phyloP scores from a whole-genome alignment of 495 filamentous ascomycete species.

The Cenococcum geophilum region DNA sequence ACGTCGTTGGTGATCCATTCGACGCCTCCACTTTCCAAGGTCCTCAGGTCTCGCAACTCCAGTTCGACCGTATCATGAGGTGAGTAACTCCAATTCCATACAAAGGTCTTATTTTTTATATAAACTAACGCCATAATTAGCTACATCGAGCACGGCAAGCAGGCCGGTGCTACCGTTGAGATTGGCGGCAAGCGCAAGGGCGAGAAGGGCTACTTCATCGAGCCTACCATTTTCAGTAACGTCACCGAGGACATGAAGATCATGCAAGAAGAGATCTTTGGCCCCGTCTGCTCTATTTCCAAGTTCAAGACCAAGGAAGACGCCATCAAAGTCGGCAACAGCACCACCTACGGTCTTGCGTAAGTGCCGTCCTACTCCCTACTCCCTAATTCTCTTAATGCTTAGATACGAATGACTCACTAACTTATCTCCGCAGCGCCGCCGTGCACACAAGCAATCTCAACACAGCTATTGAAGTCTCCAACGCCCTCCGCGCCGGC shows the following conservation, averaged over 20 bases:
- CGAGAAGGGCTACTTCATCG: slow-evolving; percentile 90
- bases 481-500: slow-evolving; percentile 74
- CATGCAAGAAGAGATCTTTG: slow-evolving; percentile 97
- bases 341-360: slow-evolving; percentile 63
- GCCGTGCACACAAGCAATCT: slow-evolving; percentile 90
- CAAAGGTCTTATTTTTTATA: not conserved
- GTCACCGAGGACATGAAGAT: slow-evolving; percentile 93
- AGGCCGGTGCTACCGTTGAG: slow-evolving; percentile 77
- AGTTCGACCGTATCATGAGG: slow-evolving; percentile 96
- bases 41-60: slow-evolving; percentile 88
- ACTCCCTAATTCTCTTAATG: not conserved
- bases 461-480: slow-evolving; percentile 86
- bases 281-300: slow-evolving; percentile 85
- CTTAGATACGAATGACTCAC: not conserved
- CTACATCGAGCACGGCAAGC: slow-evolving; percentile 89
- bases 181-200: slow-evolving; percentile 84
- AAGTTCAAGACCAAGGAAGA: slow-evolving; percentile 92
- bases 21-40: slow-evolving; percentile 86
- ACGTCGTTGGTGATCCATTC: slow-evolving; percentile 93
- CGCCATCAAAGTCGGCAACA: slow-evolving; percentile 73
- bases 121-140: slow-evolving; percentile 28
- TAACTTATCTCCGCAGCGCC: slow-evolving; percentile 54
- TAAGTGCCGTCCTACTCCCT: not conserved
- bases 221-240: slow-evolving; percentile 94
- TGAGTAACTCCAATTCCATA: slow-evolving; percentile 28